Evolutionary conservation across 2,329 filamentous ascomycete species (phyloP).

Genomic region (Ophiosphaerella narmari): DNA sequence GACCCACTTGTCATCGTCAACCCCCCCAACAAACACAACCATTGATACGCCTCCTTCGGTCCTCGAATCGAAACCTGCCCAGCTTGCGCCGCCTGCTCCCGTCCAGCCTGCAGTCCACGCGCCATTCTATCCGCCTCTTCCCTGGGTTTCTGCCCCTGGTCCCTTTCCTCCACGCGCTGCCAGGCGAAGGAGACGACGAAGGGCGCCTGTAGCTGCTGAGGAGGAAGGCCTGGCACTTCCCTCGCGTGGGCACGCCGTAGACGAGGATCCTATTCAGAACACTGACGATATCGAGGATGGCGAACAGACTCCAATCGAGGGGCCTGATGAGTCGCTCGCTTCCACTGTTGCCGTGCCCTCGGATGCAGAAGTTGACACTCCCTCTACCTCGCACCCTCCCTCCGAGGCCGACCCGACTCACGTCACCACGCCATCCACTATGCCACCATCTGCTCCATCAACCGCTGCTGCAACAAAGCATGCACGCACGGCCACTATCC

Average conservation of each 20-base stretch:
- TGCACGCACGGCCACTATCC: conserved; percentile 50
- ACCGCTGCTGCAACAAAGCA: conserved; percentile 42
- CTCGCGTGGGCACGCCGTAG: conserved; percentile 46
- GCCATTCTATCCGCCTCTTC: conserved; percentile 59
- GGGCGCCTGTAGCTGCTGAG: conserved; percentile 44
- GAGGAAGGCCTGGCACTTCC: conserved; percentile 57
- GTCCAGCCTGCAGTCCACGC: conserved; percentile 35
- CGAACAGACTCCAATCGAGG: conserved; percentile 49
- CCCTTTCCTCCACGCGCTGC: conserved; percentile 59
- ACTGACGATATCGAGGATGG: conserved; percentile 21
- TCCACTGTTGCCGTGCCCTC: conserved; percentile 52
- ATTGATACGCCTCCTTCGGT: conserved; percentile 32
- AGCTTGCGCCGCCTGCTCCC: conserved; percentile 18
- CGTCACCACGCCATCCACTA: conserved; percentile 60
- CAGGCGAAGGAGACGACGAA: conserved; percentile 51
- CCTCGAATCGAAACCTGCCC: conserved; percentile 21
- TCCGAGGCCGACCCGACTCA: conserved; percentile 62
- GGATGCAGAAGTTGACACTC: conserved; percentile 59
- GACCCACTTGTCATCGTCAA: conserved; percentile 37
- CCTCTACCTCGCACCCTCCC: conserved; percentile 61
- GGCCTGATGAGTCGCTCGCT: conserved; percentile 46
- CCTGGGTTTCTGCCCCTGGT: conserved; percentile 64
- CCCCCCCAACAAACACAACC: conserved; percentile 37
- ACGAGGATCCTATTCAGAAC: conserved; percentile 11
- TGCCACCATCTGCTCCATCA: conserved; percentile 42